These are phyloP conservation scores for Diaporthe citrichinensis DNA, from an alignment of 2,329 filamentous ascomycete genomes.

Conservation along the genomic window DNA sequence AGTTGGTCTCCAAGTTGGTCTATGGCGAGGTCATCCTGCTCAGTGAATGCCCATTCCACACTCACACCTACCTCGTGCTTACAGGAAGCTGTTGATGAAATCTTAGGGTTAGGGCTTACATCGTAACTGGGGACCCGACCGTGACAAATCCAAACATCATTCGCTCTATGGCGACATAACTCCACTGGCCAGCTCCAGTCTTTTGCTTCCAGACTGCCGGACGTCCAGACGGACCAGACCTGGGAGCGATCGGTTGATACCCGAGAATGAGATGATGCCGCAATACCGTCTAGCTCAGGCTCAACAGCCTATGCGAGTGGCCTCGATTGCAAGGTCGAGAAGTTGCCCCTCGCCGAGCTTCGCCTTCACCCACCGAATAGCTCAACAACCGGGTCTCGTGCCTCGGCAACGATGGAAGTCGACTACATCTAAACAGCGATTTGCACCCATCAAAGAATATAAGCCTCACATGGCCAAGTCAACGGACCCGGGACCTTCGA, in stretches of 20 bases:
- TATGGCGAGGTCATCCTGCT: too few relatives aligned
- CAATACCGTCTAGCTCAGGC: not conserved
- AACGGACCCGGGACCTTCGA: not conserved
- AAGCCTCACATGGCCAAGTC: conserved; percentile 1
- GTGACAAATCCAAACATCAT: not conserved
- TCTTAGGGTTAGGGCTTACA: not conserved
- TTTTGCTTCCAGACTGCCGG: not conserved
- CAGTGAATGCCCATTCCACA: too few relatives aligned
- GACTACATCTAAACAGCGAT: not conserved
- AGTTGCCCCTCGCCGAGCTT: not conserved
- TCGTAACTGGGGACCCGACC: not conserved
- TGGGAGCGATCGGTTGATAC: not conserved
- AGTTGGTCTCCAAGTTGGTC: too few relatives aligned
- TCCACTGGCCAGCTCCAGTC: not conserved
- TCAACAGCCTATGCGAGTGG: not conserved
- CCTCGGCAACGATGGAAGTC: conserved; percentile 10
- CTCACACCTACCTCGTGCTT: too few relatives aligned
- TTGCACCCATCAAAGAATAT: conserved; percentile 8
- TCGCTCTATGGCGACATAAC: not conserved
- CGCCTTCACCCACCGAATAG: not conserved
- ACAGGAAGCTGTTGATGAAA: too few relatives aligned
- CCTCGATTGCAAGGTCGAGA: not conserved
- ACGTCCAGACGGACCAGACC: not conserved
- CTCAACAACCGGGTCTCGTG: not conserved
- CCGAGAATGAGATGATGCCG: not conserved